These are phyloP conservation scores for Dendrobium chrysotoxum DNA, from an alignment of 106 monocot genomes.

Conservation along the genomic window DNA sequence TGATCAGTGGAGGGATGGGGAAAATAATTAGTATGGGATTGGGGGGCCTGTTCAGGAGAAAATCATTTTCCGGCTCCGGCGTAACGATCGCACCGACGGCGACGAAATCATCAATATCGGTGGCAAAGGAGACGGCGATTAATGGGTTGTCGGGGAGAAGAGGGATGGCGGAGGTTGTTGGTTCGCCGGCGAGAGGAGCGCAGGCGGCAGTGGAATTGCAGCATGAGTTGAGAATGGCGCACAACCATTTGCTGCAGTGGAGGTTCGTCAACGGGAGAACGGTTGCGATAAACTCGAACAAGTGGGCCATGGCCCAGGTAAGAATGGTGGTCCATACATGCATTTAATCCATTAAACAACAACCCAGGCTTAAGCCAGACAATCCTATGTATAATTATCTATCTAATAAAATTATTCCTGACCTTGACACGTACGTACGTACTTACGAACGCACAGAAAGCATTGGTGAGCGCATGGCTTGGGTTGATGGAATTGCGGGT, in stretches of 20 bases:
- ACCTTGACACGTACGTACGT: too few relatives aligned
- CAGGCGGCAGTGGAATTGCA: not conserved
- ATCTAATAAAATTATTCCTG: too few relatives aligned
- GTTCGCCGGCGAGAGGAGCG: not conserved
- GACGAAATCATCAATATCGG: not conserved
- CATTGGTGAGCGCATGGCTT: conserved; percentile 21
- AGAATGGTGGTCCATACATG: too few relatives aligned
- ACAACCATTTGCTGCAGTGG: conserved; percentile 43
- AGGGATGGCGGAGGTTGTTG: not conserved
- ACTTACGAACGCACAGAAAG: not conserved
- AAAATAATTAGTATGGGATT: conserved; percentile 29
- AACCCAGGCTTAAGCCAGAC: too few relatives aligned
- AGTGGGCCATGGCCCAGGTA: not conserved
- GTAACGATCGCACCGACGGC: not conserved
- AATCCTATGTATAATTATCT: too few relatives aligned
- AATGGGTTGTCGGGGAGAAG: not conserved
- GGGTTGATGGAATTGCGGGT: conserved; percentile 13
- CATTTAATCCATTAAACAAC: too few relatives aligned
- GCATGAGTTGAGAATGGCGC: conserved; percentile 17
- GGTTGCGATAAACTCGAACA: not conserved
- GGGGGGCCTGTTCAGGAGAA: conserved; percentile 25
- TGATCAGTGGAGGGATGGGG: conserved; percentile 8
- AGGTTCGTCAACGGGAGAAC: conserved; percentile 23
- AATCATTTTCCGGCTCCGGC: not conserved
- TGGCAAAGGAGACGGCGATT: not conserved